Percentiles rank a stretch among this genome's conserved stretches.
phyloP scores from a whole-genome alignment of 2,329 filamentous ascomycete species.

The Fusarium haematococcum region DNA sequence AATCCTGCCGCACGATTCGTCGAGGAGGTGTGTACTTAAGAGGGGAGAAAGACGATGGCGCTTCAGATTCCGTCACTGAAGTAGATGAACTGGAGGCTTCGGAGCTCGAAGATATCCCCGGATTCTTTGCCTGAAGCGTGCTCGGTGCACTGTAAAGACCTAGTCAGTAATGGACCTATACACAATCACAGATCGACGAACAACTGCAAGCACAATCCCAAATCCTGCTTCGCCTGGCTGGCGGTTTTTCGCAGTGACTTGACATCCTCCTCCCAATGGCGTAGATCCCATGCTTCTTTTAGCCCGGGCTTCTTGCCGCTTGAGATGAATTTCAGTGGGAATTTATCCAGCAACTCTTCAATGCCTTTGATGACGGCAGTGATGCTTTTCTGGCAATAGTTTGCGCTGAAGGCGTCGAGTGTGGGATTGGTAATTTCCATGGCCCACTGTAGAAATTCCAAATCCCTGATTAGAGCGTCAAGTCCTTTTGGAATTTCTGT shows the following conservation, averaged over 20 bases:
- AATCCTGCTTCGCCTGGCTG: neutral
- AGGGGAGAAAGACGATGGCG: neutral
- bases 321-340: fast-evolving
- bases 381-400: neutral
- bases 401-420: too few species aligned
- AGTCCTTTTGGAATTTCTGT: neutral
- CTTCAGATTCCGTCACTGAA: too few species aligned
- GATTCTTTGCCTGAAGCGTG: too few species aligned
- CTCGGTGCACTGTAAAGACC: too few species aligned
- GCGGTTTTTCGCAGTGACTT: fast-evolving
- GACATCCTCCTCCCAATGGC: neutral
- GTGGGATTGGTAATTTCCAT: neutral
- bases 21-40: too few species aligned
- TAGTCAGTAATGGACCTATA: neutral
- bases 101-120: fast-evolving
- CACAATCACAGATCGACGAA: fast-evolving
- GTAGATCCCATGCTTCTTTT: neutral
- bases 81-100: neutral
- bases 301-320: neutral
- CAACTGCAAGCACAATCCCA: neutral
- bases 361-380: neutral
- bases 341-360: neutral
- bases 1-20: neutral
- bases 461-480: neutral
- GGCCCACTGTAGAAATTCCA: fast-evolving